Percentiles rank a stretch among this genome's conserved stretches.
These are phyloP conservation scores for Grammothele lineata DNA, from an alignment of 768 basidiomycete species.

Conservation along the genomic window DNA sequence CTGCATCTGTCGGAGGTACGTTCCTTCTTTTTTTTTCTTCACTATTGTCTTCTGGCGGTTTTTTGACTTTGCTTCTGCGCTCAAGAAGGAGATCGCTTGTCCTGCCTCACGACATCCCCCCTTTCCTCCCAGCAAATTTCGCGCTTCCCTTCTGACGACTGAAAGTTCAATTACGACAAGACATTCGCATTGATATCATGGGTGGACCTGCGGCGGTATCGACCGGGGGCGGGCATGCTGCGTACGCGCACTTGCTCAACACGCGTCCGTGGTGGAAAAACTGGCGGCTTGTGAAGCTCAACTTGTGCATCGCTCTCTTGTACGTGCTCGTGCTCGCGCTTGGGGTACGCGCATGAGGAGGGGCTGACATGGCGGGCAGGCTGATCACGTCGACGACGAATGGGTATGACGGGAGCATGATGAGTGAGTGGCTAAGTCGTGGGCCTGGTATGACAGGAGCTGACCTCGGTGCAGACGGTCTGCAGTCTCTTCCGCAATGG, in stretches of 20 bases:
- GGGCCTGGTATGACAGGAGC: too few relatives aligned
- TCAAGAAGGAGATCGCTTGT: too few relatives aligned
- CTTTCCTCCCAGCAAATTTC: too few relatives aligned
- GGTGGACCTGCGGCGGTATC: constrained; percentile 24
- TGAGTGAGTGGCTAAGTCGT: constrained; percentile 31
- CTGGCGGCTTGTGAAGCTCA: constrained; percentile 21
- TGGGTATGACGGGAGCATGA: constrained; percentile 39
- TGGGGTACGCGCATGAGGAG: too few relatives aligned
- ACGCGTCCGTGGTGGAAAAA: constrained; percentile 23
- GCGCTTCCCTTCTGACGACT: too few relatives aligned
- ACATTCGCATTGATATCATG: constrained; percentile 13
- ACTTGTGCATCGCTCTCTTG: constrained; percentile 28
- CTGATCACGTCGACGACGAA: constrained; percentile 34
- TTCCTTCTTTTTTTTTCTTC: too few relatives aligned
- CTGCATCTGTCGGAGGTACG: too few relatives aligned
- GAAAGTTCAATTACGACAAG: too few relatives aligned
- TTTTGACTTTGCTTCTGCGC: too few relatives aligned
- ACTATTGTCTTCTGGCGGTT: too few relatives aligned
- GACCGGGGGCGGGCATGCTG: constrained; percentile 7
- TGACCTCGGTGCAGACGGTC: constrained; percentile 30
- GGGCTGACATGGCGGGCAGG: constrained; percentile 14
- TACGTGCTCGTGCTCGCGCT: constrained; percentile 11
- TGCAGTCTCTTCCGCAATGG: constrained; percentile 37
- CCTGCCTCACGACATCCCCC: too few relatives aligned
- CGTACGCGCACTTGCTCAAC: constrained; percentile 20